A percentile compares a stretch with the other conserved stretches of the same genome.
Evolutionary conservation across 1,284 basidiomycete species (phyloP).

Genomic region (Cystobasidium pallidum): DNA sequence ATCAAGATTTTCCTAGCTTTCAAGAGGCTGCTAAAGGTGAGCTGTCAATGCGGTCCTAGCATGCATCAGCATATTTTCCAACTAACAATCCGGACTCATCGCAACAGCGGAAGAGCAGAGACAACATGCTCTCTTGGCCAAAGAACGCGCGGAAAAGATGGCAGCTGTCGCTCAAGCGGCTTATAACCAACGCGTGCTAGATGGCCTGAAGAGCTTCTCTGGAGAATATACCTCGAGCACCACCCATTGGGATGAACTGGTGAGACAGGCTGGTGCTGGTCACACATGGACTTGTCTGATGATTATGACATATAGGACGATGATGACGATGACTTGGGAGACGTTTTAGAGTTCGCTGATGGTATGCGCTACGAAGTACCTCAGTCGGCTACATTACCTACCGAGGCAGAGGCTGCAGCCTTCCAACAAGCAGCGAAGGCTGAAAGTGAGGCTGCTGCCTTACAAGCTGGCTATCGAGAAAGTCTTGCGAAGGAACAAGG

Average conservation of each 20-base stretch:
- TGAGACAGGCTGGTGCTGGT: conserved; percentile 53
- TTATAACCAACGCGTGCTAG: conserved; percentile 54
- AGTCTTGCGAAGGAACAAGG: conserved; percentile 2
- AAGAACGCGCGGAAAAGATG: conserved; percentile 50
- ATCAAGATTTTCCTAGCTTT: conserved; percentile 41
- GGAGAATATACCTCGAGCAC: conserved; percentile 73
- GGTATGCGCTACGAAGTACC: conserved; percentile 81
- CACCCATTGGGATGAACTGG: conserved; percentile 93
- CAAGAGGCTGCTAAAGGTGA: conserved; percentile 37
- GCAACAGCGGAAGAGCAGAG: conserved; percentile 35
- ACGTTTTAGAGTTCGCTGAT: conserved; percentile 89
- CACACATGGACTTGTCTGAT: neutral
- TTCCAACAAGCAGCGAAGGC: conserved; percentile 10
- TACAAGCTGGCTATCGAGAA: neutral
- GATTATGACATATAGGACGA: conserved; percentile 61
- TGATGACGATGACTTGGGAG: conserved; percentile 78
- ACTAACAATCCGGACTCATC: too few species aligned
- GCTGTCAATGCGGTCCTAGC: neutral
- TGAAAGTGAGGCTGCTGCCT: conserved; percentile 7
- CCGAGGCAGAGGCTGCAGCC: conserved; percentile 57
- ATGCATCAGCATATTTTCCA: too few species aligned
- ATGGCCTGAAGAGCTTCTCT: conserved; percentile 76
- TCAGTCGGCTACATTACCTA: conserved; percentile 53
- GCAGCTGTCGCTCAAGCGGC: conserved; percentile 49
- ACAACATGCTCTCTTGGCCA: conserved; percentile 39